Percentiles rank a stretch among this genome's conserved stretches.
These are phyloP conservation scores for Pogostemon cablin DNA, from an alignment of 257 asterid genomes.

Conservation along the genomic window DNA sequence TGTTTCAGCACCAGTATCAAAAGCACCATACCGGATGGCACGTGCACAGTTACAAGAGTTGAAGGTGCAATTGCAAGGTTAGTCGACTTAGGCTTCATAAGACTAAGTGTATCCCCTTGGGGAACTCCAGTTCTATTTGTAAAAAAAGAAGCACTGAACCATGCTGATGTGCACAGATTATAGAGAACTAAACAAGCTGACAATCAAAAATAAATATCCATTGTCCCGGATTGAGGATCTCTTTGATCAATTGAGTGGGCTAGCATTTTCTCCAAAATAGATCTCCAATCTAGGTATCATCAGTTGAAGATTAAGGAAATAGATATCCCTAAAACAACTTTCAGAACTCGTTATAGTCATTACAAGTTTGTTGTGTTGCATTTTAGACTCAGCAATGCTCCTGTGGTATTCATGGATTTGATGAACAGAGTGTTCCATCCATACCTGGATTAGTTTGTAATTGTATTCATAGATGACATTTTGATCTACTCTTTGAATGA, in stretches of 20 bases:
- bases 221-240: not conserved
- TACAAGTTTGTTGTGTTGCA: too few relatives aligned
- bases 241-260: not conserved
- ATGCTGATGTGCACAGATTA: not conserved
- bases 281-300: not conserved
- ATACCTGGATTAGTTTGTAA: too few relatives aligned
- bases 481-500: too few relatives aligned
- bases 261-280: not conserved
- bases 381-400: too few relatives aligned
- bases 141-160: not conserved
- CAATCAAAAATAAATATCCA: not conserved
- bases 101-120: not conserved
- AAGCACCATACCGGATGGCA: not conserved
- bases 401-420: too few relatives aligned
- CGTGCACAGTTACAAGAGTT: not conserved
- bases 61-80: not conserved
- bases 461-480: too few relatives aligned
- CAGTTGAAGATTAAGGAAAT: not conserved
- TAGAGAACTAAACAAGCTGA: not conserved
- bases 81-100: not conserved
- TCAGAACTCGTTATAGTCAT: not conserved
- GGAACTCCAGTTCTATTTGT: not conserved
- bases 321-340: not conserved
- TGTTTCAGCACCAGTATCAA: not conserved
- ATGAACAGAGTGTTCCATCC: too few relatives aligned